Evolutionary conservation across 306 rosid genomes (phyloP), one percentile per base, ranked within the genome.

Genomic region (Trifolium dubium): DNA sequence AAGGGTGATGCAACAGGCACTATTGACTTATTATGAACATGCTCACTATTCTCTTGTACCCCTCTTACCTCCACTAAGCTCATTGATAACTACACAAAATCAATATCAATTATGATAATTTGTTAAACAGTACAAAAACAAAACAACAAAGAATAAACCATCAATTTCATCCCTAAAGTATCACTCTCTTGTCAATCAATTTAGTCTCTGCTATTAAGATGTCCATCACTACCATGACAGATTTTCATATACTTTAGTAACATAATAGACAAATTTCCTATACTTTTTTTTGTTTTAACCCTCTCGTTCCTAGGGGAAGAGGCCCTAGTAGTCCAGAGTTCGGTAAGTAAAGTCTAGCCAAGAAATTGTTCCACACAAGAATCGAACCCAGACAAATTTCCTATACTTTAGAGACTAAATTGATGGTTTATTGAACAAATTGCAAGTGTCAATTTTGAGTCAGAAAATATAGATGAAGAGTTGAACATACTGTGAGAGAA

Each of bases 21-120:
- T n/a, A 89, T 67, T 10, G 95, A 79, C 81, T 88, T 89, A 47
- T 87, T 89, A 47, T 87, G 89, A 64, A 85, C 92, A 5, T 84
- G 79, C 75, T 92, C 93, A 3, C 67, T 62, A 12, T 71, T 87
- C 82, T 92, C 99, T 56, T 87, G 97, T 34, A 86, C 77, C 23
- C 79, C 90, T 89, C 96, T 80, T 69, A 92, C 69, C 71, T 92
- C 98, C 83, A 92, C 84, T 30, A 95, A 85, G 86, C 89, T 88
- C 41, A 95, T 85, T 0, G 96, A 90, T 85, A 95, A 86, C 99
- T 84, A 60, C 79, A 78, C 3, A 65, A 19, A 64, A 83, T 23
- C 74, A 72, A 51, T 1, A 81, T 8, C 47, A 9, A 46, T 59
- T 56, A 71, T 64, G 44, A 75, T 13, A 59, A 75, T 34, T 31